Conservation (phyloP, 2,329 filamentous ascomycete genomes). For the Sclerotinia sclerotiorum region DNA sequence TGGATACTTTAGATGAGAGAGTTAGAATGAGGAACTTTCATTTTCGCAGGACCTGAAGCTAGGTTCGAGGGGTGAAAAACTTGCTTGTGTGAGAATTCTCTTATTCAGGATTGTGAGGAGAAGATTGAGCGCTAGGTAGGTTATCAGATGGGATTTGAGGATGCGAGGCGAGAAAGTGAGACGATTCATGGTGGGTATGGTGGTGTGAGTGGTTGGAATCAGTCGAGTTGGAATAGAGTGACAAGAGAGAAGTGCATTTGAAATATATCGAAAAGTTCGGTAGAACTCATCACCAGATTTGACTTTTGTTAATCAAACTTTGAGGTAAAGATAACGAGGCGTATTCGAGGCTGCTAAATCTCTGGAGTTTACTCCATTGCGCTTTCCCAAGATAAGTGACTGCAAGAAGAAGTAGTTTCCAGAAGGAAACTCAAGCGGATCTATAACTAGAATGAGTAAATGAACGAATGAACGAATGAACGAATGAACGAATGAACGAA, state of each 20-base stretch:
- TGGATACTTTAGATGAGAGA: conserved; percentile 46
- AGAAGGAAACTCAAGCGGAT: neutral
- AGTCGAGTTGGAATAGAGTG: neutral
- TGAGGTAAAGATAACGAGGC: neutral
- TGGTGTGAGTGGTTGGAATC: neutral
- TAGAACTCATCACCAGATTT: neutral
- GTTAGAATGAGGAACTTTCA: neutral
- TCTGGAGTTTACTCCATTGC: neutral
- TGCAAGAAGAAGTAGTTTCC: neutral
- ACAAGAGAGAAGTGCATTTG: neutral
- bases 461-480: neutral
- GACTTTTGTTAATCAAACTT: neutral
- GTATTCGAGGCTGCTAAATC: neutral
- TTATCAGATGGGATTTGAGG: neutral
- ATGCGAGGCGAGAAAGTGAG: neutral
- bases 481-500: no score
- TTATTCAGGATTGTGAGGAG: conserved; percentile 10
- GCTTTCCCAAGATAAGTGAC: neutral
- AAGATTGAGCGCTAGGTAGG: conserved; percentile 7
- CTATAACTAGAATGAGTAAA: no score
- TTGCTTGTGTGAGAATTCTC: neutral
- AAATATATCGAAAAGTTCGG: no score
- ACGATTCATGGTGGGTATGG: neutral
- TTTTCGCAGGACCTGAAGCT: neutral
- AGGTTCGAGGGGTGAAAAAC: neutral